Base-by-base conservation (phyloP, 768 basidiomycete genomes). In the Gautieria morchelliformis region DNA sequence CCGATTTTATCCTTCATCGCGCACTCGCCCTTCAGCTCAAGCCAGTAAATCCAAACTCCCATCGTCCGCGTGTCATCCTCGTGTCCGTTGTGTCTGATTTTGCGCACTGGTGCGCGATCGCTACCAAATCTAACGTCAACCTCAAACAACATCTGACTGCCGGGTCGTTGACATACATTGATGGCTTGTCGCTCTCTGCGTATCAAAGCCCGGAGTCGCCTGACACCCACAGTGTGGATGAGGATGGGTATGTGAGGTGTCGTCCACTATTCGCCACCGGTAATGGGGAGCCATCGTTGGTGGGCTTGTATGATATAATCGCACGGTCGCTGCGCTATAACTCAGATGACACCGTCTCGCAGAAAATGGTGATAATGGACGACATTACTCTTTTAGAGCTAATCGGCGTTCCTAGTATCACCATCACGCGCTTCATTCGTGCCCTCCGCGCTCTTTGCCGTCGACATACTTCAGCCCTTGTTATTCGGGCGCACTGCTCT, bases 1-100 rank as follows among this genome's bases (percentile, higher is more conserved):
- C 82, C 11, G 86, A 89, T 59, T 91, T 90, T 62, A 62, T 89
- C 10, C 72, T 91, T 1, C 82, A 87, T 59, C 74, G 74, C 11
- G 69, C 73, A 45, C 61, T 90, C 4, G 66, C 72, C 20, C 62
- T 73, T 3, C 78, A 83, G 57, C 68, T 86, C 42, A 88, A 85
- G 66, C 61, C 66, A 45, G 52, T 63, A n/a, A 65, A 58, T 22
- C 10, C 53, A 62, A 41, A 8, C 65, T 75, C 63, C 6, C 64
- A 65, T 58, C 59, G 60, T 22, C 56, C 62, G 1, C 70, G 66
- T 47, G 74, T 74, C 42, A 68, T 84, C 42, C 65, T 89, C 5
- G 66, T 89, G 7, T 81, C 84, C 5, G 73, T 82, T 8, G 81
- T 81, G 0, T 79, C 82, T 58, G 75, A 75, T 47, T 63, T 83